Evolutionary conservation across 139 green algal species (phyloP), one percentile per base, ranked within the genome.

Genomic region (Eudorina sp.): DNA sequence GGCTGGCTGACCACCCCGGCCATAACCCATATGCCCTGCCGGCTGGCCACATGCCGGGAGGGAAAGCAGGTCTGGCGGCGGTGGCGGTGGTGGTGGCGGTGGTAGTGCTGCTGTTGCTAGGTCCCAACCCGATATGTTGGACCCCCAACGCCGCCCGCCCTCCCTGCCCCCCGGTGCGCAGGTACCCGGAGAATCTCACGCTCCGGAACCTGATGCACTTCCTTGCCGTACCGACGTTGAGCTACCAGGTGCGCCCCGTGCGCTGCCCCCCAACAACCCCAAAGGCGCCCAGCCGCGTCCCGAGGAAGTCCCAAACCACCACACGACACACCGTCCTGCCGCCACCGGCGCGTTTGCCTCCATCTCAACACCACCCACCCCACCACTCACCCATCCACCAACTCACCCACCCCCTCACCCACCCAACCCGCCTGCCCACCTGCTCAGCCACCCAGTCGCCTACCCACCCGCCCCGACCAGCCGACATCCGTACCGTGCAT

Each of bases 101-200:
- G 64, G 21, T 18, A n/a, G n/a, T 41, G 43, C 21, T 46, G 21
- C 14, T 60, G 43, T 11, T 58, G 29, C 55, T 25, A 23, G 23
- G 55, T 25, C 55, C 55, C 55, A 27, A 66, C 55, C 55, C 55
- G 8, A 66, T 25, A 3, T 25, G 3, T 27, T 27, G n/a, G n/a
- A n/a, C n/a, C n/a, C n/a, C n/a, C n/a, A n/a, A n/a, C n/a, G n/a
- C n/a, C n/a, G n/a, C n/a, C n/a, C n/a, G n/a, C n/a, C n/a, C n/a
- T n/a, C n/a, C n/a, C n/a, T n/a, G n/a, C n/a, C 27, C 7, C 7
- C 55, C 55, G 23, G 21, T 48, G 19, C 27, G 8, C 60, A 86
- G 78, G 60, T 99, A 98, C 90, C 96, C 96, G 0, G 92, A 96
- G 85, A 98, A 97, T 85, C 74, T 98, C 21, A 95, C 90, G 3